Conservation (phyloP, 2,329 filamentous ascomycete genomes). For the Claviceps sp. region DNA sequence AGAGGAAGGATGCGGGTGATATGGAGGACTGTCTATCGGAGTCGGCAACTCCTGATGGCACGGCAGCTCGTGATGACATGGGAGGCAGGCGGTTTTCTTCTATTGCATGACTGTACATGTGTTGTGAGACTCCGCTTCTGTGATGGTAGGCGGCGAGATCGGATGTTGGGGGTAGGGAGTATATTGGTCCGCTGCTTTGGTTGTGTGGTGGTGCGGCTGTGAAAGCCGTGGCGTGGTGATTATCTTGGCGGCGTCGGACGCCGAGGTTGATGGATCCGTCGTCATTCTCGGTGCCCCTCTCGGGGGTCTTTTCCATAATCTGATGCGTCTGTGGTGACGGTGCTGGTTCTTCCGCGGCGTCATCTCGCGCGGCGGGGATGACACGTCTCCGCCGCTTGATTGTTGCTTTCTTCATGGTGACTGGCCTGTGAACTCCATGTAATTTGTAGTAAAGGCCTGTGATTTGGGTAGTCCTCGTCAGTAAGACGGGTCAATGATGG, state of each 20-base stretch:
- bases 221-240: constrained; percentile 27
- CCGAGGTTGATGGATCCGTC: constrained; percentile 54
- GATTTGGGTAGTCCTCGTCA: not conserved
- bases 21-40: constrained; percentile 42
- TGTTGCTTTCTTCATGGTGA: constrained; percentile 97
- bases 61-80: constrained; percentile 20
- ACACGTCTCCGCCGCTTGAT: constrained; percentile 95
- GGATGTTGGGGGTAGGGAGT: constrained; percentile 27
- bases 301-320: constrained; percentile 25
- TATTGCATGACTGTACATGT: constrained; percentile 26
- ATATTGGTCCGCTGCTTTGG: constrained; percentile 29
- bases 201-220: constrained; percentile 29
- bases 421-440: constrained; percentile 81
- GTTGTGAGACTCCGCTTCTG: constrained; percentile 25
- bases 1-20: constrained; percentile 47
- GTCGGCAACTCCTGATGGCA: constrained; percentile 21
- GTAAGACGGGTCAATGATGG: not conserved
- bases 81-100: constrained; percentile 48
- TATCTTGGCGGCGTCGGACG: constrained; percentile 34
- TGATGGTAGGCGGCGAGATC: constrained; percentile 41
- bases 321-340: constrained; percentile 28
- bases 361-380: constrained; percentile 57
- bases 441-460: constrained; percentile 93
- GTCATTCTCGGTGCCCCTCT: constrained; percentile 45
- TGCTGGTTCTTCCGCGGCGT: constrained; percentile 34